These are phyloP conservation scores for Ceratobasidium sp. DNA, from an alignment of 1,284 basidiomycete species.

Conservation along the genomic window DNA sequence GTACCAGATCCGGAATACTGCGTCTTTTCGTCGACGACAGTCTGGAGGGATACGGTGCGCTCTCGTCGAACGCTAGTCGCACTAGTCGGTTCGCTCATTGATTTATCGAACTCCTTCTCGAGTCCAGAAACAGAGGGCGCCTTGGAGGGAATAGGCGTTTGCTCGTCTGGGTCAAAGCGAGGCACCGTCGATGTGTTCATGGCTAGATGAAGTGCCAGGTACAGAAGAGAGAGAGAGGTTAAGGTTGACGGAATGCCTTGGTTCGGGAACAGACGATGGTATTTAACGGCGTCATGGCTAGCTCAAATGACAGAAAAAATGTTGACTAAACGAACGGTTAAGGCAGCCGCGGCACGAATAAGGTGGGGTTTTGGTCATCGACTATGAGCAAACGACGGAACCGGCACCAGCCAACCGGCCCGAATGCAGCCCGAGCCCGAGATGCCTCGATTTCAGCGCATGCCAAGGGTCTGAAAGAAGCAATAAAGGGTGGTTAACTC, in stretches of 20 bases:
- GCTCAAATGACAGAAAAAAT: slow-evolving; percentile 34
- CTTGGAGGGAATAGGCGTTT: slow-evolving; percentile 42
- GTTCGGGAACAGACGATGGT: not conserved
- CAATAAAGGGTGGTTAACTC: no score
- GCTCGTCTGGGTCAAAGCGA: slow-evolving; percentile 40
- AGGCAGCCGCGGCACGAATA: slow-evolving; percentile 23
- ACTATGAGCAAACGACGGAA: not conserved
- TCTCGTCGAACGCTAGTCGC: not conserved
- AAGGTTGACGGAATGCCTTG: slow-evolving; percentile 1
- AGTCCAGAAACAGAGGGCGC: slow-evolving; percentile 32
- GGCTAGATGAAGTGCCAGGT: slow-evolving; percentile 12
- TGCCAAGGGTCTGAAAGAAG: not conserved
- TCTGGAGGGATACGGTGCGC: slow-evolving; percentile 11
- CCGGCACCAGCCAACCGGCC: slow-evolving; percentile 13
- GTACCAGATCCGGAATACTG: slow-evolving; percentile 58
- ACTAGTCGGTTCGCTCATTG: not conserved
- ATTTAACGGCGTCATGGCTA: slow-evolving; percentile 18
- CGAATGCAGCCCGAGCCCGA: not conserved
- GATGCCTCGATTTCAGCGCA: not conserved
- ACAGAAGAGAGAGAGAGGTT: not conserved
- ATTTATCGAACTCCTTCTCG: slow-evolving; percentile 17
- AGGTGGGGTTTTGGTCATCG: slow-evolving; percentile 21
- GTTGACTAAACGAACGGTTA: slow-evolving; percentile 36
- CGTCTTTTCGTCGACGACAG: slow-evolving; percentile 28
- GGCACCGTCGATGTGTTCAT: slow-evolving; percentile 27